A percentile compares a stretch with the other conserved stretches of the same genome.
phyloP scores from a whole-genome alignment of 768 basidiomycete genomes.

The Rubroboletus satanas region DNA sequence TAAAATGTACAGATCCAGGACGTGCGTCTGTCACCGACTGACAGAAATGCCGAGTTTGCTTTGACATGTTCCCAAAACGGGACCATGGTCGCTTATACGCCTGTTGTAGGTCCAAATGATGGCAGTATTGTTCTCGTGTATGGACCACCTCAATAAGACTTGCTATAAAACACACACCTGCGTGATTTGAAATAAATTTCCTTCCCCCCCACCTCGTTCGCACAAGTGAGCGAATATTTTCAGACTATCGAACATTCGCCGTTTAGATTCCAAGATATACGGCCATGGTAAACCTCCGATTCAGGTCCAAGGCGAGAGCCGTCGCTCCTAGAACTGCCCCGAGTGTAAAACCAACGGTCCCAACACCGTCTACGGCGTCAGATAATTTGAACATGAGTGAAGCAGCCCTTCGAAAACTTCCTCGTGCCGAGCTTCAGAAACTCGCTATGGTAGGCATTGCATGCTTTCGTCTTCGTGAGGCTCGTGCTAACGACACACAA shows the following conservation, averaged over 20 bases:
- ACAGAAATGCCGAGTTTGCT: slow-evolving; percentile 9
- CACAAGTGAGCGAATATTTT: not conserved
- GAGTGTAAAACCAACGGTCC: not conserved
- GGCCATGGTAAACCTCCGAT: slow-evolving; percentile 7
- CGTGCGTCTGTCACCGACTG: not conserved
- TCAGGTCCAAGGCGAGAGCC: slow-evolving; percentile 5
- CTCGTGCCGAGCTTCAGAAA: slow-evolving; percentile 27
- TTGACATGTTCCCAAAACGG: slow-evolving; percentile 12
- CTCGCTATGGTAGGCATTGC: slow-evolving; percentile 19
- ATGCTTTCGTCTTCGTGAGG: not conserved
- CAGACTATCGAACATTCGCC: not conserved
- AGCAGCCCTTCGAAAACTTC: slow-evolving; percentile 19
- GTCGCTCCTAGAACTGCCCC: not conserved
- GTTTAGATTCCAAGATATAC: not conserved
- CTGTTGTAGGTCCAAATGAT: slow-evolving; percentile 15
- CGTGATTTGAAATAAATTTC: not conserved
- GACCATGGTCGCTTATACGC: slow-evolving; percentile 4
- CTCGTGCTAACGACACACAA: slow-evolving; percentile 5
- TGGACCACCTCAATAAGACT: not conserved
- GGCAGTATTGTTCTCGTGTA: slow-evolving; percentile 11
- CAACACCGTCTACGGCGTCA: not conserved
- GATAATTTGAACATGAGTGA: slow-evolving; percentile 7
- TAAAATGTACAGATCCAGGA: too few species aligned
- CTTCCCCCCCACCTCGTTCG: not conserved
- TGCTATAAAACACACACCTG: slow-evolving; percentile 9